A percentile compares a stretch with the other conserved stretches of the same genome.
Evolutionary conservation across 2,329 filamentous ascomycete species (phyloP).

Genomic region (Fusarium foetens): DNA sequence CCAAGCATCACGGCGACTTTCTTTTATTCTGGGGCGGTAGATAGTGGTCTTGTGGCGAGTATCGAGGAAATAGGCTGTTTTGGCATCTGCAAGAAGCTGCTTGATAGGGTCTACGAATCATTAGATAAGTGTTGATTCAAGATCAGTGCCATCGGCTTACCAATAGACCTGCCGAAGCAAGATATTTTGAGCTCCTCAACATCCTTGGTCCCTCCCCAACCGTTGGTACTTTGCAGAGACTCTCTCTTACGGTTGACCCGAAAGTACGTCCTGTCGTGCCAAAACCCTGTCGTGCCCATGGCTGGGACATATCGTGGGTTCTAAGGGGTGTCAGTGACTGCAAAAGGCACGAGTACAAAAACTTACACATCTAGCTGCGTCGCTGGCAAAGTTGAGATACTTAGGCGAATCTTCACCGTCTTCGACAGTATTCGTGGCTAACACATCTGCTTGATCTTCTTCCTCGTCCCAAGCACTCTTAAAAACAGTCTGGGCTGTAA

Average conservation of each 20-base stretch:
- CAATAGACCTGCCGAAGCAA: slow-evolving; percentile 61
- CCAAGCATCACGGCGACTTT: slow-evolving; percentile 56
- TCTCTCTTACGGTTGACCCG: slow-evolving; percentile 59
- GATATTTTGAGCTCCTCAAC: slow-evolving; percentile 64
- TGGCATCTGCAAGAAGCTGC: slow-evolving; percentile 62
- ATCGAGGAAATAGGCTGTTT: slow-evolving; percentile 61
- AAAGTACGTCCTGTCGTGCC: slow-evolving; percentile 64
- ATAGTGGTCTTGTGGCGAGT: slow-evolving; percentile 68
- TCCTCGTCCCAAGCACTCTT: slow-evolving; percentile 67
- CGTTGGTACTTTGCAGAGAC: slow-evolving; percentile 49
- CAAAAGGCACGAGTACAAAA: not conserved
- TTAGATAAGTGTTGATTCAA: not conserved
- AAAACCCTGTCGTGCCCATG: slow-evolving; percentile 63
- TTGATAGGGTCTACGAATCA: slow-evolving; percentile 61
- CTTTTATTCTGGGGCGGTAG: slow-evolving; percentile 62
- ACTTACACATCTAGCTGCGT: slow-evolving; percentile 62
- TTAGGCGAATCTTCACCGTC: slow-evolving; percentile 50
- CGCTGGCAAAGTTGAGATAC: slow-evolving; percentile 69
- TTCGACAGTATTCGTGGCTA: slow-evolving; percentile 51
- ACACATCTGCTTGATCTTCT: slow-evolving; percentile 55
- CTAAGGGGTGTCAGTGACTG: slow-evolving; percentile 35
- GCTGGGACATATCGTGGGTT: slow-evolving; percentile 65
- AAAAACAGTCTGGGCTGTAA: slow-evolving; percentile 66
- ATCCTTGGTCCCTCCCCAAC: slow-evolving; percentile 58
- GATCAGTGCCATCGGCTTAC: slow-evolving; percentile 26